Conservation (phyloP, 495 filamentous ascomycete genomes). For the Venustampulla echinocandica region DNA sequence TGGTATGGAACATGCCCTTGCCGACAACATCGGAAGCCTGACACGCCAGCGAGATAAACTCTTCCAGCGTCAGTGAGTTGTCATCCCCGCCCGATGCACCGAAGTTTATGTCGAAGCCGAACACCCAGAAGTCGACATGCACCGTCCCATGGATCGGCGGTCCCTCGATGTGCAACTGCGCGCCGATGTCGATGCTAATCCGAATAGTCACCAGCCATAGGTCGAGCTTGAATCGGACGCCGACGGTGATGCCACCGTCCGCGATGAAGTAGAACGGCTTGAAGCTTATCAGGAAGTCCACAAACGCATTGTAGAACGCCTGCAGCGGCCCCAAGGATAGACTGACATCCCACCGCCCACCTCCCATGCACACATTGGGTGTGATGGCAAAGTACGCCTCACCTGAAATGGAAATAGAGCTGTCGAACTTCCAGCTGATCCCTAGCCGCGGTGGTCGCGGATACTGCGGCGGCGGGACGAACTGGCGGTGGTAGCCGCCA, state of each 20-base stretch:
- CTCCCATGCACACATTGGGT: slow-evolving; percentile 41
- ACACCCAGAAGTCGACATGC: slow-evolving; percentile 30
- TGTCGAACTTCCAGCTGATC: slow-evolving; percentile 15
- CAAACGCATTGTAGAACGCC: slow-evolving; percentile 37
- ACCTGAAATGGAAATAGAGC: slow-evolving; percentile 30
- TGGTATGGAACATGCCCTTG: neutral
- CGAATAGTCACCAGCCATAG: slow-evolving; percentile 15
- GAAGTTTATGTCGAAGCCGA: slow-evolving; percentile 29
- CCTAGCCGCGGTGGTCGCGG: neutral
- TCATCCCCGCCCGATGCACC: slow-evolving; percentile 4
- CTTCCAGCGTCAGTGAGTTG: neutral
- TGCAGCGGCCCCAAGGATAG: slow-evolving; percentile 26
- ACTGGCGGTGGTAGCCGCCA: slow-evolving; percentile 42
- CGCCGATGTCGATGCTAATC: slow-evolving; percentile 23
- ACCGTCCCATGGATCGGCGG: slow-evolving; percentile 25
- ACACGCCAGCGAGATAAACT: neutral
- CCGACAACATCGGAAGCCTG: neutral
- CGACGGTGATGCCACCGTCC: slow-evolving; percentile 26
- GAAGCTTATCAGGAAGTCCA: slow-evolving; percentile 43
- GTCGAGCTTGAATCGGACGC: slow-evolving; percentile 25
- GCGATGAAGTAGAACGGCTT: slow-evolving; percentile 38
- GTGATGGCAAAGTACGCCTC: slow-evolving; percentile 46
- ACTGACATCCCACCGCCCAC: slow-evolving; percentile 27
- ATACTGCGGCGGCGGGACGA: slow-evolving; percentile 29
- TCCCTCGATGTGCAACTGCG: slow-evolving; percentile 22